phyloP scores from a whole-genome alignment of 2,329 filamentous ascomycete genomes.

The Stagonosporopsis rhizophila region DNA sequence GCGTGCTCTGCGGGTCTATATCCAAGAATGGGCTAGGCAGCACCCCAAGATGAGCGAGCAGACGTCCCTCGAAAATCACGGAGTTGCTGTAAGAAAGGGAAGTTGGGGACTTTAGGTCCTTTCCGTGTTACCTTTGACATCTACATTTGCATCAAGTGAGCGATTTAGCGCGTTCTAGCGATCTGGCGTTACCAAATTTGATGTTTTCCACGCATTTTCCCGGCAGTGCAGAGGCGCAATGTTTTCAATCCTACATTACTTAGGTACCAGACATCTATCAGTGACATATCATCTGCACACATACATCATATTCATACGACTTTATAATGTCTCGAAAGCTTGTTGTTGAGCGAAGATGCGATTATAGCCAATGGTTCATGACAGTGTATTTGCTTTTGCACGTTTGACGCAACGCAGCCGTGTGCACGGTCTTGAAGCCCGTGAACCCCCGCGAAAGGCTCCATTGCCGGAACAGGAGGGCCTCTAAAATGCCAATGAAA shows the following conservation, averaged over 20 bases:
- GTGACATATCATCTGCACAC: neutral
- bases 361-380: neutral
- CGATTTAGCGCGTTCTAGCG: constrained; percentile 28
- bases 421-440: neutral
- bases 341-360: neutral
- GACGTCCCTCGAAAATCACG: constrained; percentile 46
- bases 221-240: neutral
- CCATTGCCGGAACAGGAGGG: neutral
- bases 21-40: constrained; percentile 88
- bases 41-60: constrained; percentile 70
- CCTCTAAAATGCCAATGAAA: neutral
- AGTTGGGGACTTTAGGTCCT: constrained; percentile 53
- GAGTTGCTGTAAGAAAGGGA: constrained; percentile 55
- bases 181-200: constrained; percentile 8
- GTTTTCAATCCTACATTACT: neutral
- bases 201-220: constrained; percentile 1
- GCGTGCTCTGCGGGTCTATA: constrained; percentile 83
- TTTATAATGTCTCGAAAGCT: neutral
- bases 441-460: neutral
- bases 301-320: neutral
- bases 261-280: neutral
- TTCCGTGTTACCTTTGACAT: neutral
- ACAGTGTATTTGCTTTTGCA: neutral
- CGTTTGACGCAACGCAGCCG: neutral
- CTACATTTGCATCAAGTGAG: constrained; percentile 22